Conservation (phyloP, 2,329 filamentous ascomycete species). For the Mycosphaerella sp. region DNA sequence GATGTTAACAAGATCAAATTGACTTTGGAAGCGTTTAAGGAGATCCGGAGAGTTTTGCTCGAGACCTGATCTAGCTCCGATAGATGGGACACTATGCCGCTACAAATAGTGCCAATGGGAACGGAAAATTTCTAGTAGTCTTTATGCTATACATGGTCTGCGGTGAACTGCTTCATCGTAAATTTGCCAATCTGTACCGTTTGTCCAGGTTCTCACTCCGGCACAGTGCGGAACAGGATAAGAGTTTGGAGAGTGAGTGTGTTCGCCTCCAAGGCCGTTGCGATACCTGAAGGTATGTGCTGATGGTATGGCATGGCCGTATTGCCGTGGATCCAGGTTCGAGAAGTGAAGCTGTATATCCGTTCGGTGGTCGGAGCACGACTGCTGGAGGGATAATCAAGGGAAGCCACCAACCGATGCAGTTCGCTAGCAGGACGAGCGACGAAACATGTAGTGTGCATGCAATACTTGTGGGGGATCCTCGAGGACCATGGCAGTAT, state of each 20-base stretch:
- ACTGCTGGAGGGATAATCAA: conserved; percentile 3
- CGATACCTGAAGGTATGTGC: too few relatives aligned
- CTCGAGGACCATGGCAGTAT: not conserved
- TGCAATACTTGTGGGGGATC: not conserved
- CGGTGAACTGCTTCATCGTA: too few relatives aligned
- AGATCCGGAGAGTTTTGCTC: conserved; percentile 10
- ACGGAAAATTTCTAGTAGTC: too few relatives aligned
- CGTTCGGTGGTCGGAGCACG: conserved; percentile 6
- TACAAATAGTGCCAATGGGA: too few relatives aligned
- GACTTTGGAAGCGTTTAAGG: conserved; percentile 13
- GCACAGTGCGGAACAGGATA: too few relatives aligned
- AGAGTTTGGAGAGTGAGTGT: too few relatives aligned
- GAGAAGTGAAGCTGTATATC: not conserved
- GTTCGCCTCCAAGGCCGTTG: too few relatives aligned
- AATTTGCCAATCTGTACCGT: too few relatives aligned
- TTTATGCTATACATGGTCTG: too few relatives aligned
- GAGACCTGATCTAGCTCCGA: too few relatives aligned
- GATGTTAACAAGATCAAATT: conserved; percentile 10
- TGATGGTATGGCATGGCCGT: conserved; percentile 5
- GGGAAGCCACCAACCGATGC: not conserved
- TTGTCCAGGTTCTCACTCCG: too few relatives aligned
- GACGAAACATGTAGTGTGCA: conserved; percentile 8
- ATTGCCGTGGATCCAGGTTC: not conserved
- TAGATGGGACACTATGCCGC: too few relatives aligned
- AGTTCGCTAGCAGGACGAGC: conserved; percentile 7